Percentiles rank a stretch among this genome's conserved stretches.
phyloP scores from a whole-genome alignment of 257 asterid species.

The Solanum sejunctum region DNA sequence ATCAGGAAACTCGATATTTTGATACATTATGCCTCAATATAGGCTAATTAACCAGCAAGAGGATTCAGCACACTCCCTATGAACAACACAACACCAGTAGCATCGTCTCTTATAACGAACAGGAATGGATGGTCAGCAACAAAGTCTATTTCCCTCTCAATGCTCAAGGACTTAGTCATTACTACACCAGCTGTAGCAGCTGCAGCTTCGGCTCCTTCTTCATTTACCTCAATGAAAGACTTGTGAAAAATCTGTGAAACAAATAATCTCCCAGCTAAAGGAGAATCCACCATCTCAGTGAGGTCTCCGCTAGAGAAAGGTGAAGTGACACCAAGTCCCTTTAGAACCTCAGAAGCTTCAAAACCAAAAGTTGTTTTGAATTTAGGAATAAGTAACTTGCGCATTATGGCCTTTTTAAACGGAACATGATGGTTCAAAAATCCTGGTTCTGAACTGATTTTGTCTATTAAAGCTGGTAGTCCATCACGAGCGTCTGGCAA shows the following conservation, averaged over 20 bases:
- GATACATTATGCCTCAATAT: too few relatives aligned
- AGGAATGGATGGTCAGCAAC: slow-evolving; percentile 48
- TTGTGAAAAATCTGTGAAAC: slow-evolving; percentile 15
- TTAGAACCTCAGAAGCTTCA: too few relatives aligned
- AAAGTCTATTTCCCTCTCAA: slow-evolving; percentile 23
- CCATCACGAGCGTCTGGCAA: slow-evolving; percentile 21
- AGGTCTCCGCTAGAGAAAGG: slow-evolving; percentile 6
- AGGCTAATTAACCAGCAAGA: too few relatives aligned
- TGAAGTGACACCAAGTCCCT: not conserved
- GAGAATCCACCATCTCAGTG: slow-evolving; percentile 8
- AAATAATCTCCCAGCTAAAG: not conserved
- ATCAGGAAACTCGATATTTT: not conserved
- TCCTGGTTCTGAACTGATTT: slow-evolving; percentile 10
- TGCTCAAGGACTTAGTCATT: not conserved
- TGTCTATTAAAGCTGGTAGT: slow-evolving; percentile 8
- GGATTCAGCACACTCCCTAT: too few relatives aligned
- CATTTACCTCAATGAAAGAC: slow-evolving; percentile 12
- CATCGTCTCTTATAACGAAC: slow-evolving; percentile 33
- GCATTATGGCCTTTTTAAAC: not conserved
- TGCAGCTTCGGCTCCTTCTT: slow-evolving; percentile 30
- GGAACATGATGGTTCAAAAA: slow-evolving; percentile 13
- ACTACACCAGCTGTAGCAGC: not conserved
- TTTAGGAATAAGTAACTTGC: slow-evolving; percentile 9
- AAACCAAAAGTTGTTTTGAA: not conserved
- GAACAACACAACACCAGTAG: too few relatives aligned